Conservation (phyloP, 495 filamentous ascomycete species). For the Cercophora newfieldiana region DNA sequence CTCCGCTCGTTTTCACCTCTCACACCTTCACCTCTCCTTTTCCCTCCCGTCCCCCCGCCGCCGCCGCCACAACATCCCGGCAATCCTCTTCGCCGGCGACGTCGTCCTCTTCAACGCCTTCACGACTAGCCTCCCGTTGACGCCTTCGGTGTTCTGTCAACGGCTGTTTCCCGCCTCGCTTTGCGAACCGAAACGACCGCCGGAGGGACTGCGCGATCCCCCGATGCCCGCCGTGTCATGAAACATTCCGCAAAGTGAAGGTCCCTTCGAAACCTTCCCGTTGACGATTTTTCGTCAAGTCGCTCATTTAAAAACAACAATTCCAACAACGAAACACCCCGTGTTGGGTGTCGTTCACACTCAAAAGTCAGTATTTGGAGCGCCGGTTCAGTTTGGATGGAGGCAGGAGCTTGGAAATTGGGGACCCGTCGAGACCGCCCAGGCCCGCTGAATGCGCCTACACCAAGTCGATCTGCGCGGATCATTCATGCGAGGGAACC, state of each 20-base stretch:
- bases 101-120: constrained; percentile 30
- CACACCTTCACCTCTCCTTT: constrained; percentile 23
- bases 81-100: constrained; percentile 31
- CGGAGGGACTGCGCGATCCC: constrained; percentile 26
- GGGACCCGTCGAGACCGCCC: neutral
- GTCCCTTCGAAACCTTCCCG: constrained; percentile 16
- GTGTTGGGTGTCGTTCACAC: neutral
- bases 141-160: constrained; percentile 11
- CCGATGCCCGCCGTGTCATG: constrained; percentile 38
- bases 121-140: constrained; percentile 33
- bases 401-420: constrained; percentile 19
- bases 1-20: constrained; percentile 30
- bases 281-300: constrained; percentile 45
- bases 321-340: neutral
- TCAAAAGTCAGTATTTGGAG: constrained; percentile 27
- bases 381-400: neutral
- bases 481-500: constrained; percentile 37
- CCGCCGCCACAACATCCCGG: constrained; percentile 29
- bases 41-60: constrained; percentile 19
- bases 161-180: constrained; percentile 16
- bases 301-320: constrained; percentile 44
- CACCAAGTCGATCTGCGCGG: constrained; percentile 29
- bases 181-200: constrained; percentile 23
- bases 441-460: constrained; percentile 13
- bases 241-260: constrained; percentile 32